Base-by-base conservation (phyloP, 1,284 basidiomycete species). In the Trametes pubescens region DNA sequence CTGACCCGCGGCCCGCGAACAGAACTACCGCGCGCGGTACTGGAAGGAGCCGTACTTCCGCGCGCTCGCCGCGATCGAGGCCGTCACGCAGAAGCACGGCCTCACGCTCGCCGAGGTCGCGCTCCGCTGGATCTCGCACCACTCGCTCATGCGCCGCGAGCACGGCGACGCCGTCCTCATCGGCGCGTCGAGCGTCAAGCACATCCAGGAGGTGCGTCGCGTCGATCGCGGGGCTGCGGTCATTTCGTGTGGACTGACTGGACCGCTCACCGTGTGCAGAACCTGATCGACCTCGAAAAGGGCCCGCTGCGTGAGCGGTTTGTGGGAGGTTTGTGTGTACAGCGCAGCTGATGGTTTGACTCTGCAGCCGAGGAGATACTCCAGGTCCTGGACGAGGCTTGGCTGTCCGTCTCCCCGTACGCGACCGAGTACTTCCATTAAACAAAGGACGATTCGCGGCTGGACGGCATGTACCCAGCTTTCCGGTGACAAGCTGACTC, bases 41-140 rank as follows among this genome's bases (percentile, higher is more conserved):
- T 84, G 82, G 82, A 84, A 82, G 46, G 81, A 82, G 57, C 74
- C 76, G 8, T 82, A 84, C 72, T 86, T 86, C 72, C 73, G 78
- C 38, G 84, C 83, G 4, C 70, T 85, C 37, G 73, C 74, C 1
- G 52, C 72, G 18, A 76, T 84, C 61, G 75, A 78, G 14, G 72
- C 70, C 11, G 78, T 79, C 22, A 78, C 80, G 1, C 73, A 80
- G 44, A 75, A 75, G 47, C 76, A 83, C 63, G 74, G 75, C n/a
- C 69, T 86, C 24, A 83, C 83, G 1, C 69, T 84, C 62, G 77
- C 79, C 0, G 84, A 86, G 70, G 73, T 84, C 46, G 84, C 84
- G 1, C 75, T 86, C 22, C 81, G 84, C 43, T 86, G 85, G 85
- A 72, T 86, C 51, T 81, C 80, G n/a, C 81, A 86, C 65, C 85